Conservation (phyloP, 78 protist genomes). For the Neovahlkampfia damariscottae region DNA sequence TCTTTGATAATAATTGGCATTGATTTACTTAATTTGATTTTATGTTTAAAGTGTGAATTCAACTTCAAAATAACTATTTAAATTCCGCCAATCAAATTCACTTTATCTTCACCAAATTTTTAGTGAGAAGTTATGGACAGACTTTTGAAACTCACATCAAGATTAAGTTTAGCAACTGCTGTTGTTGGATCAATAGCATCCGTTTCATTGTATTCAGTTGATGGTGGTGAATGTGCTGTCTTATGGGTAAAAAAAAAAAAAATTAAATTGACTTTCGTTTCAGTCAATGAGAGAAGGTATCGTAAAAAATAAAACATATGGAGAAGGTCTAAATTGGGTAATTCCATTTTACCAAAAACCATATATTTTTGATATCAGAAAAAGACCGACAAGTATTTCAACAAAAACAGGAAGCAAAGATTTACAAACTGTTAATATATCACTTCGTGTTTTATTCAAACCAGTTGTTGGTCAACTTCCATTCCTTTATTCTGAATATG, state of each 20-base stretch:
- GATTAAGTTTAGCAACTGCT: neutral
- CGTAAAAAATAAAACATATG: neutral
- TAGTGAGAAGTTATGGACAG: too few species aligned
- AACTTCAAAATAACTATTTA: too few species aligned
- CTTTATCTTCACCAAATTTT: too few species aligned
- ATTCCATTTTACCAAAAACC: conserved; percentile 43
- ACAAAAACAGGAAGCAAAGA: conserved; percentile 46
- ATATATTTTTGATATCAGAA: conserved; percentile 37
- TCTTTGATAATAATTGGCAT: too few species aligned
- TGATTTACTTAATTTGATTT: too few species aligned
- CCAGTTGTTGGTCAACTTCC: conserved; percentile 38
- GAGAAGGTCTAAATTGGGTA: conserved; percentile 35
- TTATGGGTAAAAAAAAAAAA: too few species aligned
- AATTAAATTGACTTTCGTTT: too few species aligned
- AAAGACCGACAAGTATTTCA: conserved; percentile 35
- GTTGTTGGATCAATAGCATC: neutral
- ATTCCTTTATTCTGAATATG: conserved; percentile 20
- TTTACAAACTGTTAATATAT: conserved; percentile 56
- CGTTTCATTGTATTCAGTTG: conserved; percentile 27
- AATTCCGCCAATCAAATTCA: too few species aligned
- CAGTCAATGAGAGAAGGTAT: conserved; percentile 43
- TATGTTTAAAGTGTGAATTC: too few species aligned
- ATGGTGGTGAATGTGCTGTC: conserved; percentile 56
- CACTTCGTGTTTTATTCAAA: conserved; percentile 53
- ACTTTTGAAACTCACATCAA: too few species aligned